Evolutionary conservation across 129 eudicot genomes (phyloP), one percentile per base, ranked within the genome.

Genomic region (Rutidosis leptorrhynchoides): DNA sequence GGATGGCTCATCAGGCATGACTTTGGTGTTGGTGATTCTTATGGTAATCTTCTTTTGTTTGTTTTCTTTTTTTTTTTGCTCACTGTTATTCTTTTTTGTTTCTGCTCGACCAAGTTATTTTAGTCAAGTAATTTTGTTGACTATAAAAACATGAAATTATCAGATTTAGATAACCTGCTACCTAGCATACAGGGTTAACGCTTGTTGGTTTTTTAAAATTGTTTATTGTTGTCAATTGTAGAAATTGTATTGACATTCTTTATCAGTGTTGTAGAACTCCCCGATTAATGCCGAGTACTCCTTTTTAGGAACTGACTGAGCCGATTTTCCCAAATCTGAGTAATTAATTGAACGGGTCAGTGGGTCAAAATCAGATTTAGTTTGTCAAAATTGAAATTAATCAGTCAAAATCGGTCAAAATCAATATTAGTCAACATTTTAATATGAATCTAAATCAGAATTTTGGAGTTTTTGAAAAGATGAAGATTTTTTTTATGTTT

Each of bases 1-100:
- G 98, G 98, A 26, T 92, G 98, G 96, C 78, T 92, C 37, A 92
- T 92, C 64, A 82, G 98, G 54, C 90, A 85, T 45, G 96, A 88
- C 77, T 92, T 92, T 69, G 96, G 98, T 64, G 87, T 70, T 71
- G 98, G 96, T 43, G 85, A 88, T 75, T 92, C 98, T 45, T 85
- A 73, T 56, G 98, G 98, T 92, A 66, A 42, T 70, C 69, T 40
- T 20, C 49, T 32, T 40, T 49, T 68, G 37, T 9, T 4, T 8
- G 1, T 10, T 5, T 26, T 24, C n/a, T 43, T 11, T 72, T 24
- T 26, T 67, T 5, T 5, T 30, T 1, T 30, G 3, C 30, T 28
- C 5, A 2, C 5, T 2, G 3, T n/a, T n/a, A n/a, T n/a, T 33
- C 0, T 33, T 8, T 35, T 30, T 46, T 33, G 1, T 51, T 58